Evolutionary conservation across 169 alveolate species (phyloP).

Genomic region (Miamiensis avidus): DNA sequence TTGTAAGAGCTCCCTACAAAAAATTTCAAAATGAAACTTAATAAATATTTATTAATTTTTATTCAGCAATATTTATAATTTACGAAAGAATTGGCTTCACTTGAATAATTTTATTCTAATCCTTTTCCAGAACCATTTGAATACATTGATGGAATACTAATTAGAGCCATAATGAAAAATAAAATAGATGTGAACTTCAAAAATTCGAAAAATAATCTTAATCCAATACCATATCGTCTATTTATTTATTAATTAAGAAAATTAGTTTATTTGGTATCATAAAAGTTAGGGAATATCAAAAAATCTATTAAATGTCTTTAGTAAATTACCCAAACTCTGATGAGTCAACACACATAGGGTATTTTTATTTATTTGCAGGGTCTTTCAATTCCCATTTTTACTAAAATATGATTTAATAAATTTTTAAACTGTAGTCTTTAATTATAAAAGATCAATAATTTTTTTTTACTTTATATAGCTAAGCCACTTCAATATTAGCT

Average conservation of each 20-base stretch:
- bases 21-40: too few relatives aligned
- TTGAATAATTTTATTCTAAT: not conserved
- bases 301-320: not conserved
- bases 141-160: not conserved
- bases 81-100: not conserved
- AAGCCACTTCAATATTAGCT: too few relatives aligned
- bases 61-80: too few relatives aligned
- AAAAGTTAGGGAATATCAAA: not conserved
- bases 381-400: not conserved
- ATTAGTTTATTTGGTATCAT: not conserved
- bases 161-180: not conserved
- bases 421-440: too few relatives aligned
- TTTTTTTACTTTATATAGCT: too few relatives aligned
- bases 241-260: too few relatives aligned
- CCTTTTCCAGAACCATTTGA: not conserved
- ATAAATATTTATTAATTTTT: too few relatives aligned
- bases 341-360: not conserved
- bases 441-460: too few relatives aligned
- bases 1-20: not conserved
- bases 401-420: not conserved
- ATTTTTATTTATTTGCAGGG: not conserved
- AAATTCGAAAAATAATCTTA: not conserved
- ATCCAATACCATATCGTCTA: not conserved
- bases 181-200: not conserved
- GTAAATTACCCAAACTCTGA: not conserved